Conservation (phyloP, 805 yeast genomes). For the Starmerella floris region DNA sequence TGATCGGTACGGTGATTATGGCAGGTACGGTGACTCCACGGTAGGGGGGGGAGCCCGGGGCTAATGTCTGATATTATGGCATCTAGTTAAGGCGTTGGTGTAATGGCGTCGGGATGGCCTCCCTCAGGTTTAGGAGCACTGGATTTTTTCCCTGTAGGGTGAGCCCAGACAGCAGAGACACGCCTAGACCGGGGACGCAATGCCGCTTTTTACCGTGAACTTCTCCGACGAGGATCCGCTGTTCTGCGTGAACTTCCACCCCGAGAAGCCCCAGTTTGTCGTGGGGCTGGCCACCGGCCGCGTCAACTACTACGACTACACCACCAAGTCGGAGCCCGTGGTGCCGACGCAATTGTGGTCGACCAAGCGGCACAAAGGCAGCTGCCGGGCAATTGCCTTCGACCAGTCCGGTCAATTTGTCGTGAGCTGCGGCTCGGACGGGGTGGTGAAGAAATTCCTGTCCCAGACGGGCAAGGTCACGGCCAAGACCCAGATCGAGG, state of each 20-base stretch:
- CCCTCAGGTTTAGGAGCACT: no score
- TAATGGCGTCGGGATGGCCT: no score
- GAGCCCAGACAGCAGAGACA: no score
- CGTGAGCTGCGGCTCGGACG: constrained; percentile 68
- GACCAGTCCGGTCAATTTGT: constrained; percentile 40
- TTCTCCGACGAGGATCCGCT: constrained; percentile 31
- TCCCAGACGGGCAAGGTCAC: constrained; percentile 63
- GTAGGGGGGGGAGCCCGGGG: no score
- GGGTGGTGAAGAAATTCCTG: constrained; percentile 59
- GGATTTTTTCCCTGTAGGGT: no score
- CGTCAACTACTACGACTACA: constrained; percentile 48
- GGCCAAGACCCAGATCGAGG: constrained; percentile 34
- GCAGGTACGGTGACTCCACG: no score
- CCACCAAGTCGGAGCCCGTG: constrained; percentile 27
- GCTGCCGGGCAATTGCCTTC: constrained; percentile 62
- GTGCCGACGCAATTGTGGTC: constrained; percentile 44
- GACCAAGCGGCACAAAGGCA: constrained; percentile 80
- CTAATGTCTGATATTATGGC: no score
- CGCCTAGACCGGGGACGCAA: no score
- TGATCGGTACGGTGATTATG: no score
- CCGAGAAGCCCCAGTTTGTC: constrained; percentile 47
- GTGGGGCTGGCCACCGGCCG: constrained; percentile 78
- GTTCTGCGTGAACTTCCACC: constrained; percentile 71
- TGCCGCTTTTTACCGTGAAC: constrained; percentile 19
- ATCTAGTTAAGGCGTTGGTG: no score